These are phyloP conservation scores for Plectosphaerella plurivora DNA, from an alignment of 2,329 filamentous ascomycete genomes.

Conservation along the genomic window DNA sequence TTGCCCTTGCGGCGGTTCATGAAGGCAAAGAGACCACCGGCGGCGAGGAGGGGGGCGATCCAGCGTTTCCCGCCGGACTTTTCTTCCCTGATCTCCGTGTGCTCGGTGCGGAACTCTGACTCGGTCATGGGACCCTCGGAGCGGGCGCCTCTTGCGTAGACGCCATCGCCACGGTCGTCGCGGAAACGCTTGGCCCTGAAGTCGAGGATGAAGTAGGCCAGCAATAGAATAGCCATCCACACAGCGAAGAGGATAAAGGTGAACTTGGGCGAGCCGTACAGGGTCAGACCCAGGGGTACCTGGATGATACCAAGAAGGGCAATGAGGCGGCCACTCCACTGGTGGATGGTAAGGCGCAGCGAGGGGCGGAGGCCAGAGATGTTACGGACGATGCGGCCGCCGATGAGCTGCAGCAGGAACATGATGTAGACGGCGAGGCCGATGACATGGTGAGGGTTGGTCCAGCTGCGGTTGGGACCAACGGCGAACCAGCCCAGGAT, in stretches of 20 bases:
- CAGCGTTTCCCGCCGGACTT: slow-evolving; percentile 31
- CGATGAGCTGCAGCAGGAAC: slow-evolving; percentile 66
- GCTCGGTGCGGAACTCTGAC: slow-evolving; percentile 34
- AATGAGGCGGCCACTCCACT: slow-evolving; percentile 77
- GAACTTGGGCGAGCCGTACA: slow-evolving; percentile 84
- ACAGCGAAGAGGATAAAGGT: slow-evolving; percentile 84
- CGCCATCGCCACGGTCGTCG: slow-evolving; percentile 45
- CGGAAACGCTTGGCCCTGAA: slow-evolving; percentile 54
- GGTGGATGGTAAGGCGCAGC: slow-evolving; percentile 65
- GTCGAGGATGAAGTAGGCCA: slow-evolving; percentile 75
- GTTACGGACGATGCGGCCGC: slow-evolving; percentile 58
- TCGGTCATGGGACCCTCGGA: slow-evolving; percentile 42
- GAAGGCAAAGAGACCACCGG: slow-evolving; percentile 42
- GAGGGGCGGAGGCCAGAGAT: slow-evolving; percentile 38
- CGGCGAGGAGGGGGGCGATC: slow-evolving; percentile 50
- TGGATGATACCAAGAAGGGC: slow-evolving; percentile 81
- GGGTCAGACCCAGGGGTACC: slow-evolving; percentile 79
- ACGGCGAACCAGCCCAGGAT: slow-evolving; percentile 76
- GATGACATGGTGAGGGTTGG: slow-evolving; percentile 83
- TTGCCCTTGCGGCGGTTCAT: slow-evolving; percentile 34
- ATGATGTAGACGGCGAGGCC: slow-evolving; percentile 74
- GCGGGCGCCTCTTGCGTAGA: slow-evolving; percentile 55
- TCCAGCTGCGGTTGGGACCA: slow-evolving; percentile 64
- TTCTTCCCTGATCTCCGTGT: slow-evolving; percentile 22
- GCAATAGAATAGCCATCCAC: slow-evolving; percentile 67